Percentiles rank a stretch among this genome's conserved stretches.
These are phyloP conservation scores for Calonectria pteridis DNA, from an alignment of 2,329 filamentous ascomycete genomes.

Conservation along the genomic window DNA sequence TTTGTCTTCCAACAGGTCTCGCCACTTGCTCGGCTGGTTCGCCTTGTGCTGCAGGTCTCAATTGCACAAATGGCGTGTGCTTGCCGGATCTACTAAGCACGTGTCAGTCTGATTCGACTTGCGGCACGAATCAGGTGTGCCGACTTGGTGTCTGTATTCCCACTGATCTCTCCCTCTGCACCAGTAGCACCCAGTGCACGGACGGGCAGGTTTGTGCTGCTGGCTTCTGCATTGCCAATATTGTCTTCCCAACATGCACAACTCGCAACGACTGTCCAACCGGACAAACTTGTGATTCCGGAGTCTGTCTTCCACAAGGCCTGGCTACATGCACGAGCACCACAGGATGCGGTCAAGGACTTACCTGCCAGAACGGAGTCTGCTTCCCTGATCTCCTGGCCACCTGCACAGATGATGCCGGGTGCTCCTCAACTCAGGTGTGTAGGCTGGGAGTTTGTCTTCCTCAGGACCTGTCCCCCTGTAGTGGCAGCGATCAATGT, in stretches of 20 bases:
- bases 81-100: not conserved
- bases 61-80: not conserved
- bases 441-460: slow-evolving; percentile 8
- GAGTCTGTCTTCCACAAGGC: slow-evolving; percentile 1
- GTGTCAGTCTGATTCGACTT: not conserved
- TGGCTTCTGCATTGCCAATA: slow-evolving; percentile 1
- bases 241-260: slow-evolving; percentile 1
- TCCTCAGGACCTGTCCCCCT: not conserved
- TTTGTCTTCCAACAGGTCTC: not conserved
- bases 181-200: not conserved
- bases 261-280: not conserved
- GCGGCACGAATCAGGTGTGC: not conserved
- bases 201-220: not conserved
- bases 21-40: not conserved
- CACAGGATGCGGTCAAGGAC: not conserved
- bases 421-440: not conserved
- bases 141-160: slow-evolving; percentile 5
- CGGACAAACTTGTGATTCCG: not conserved
- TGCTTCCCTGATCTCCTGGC: not conserved
- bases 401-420: not conserved
- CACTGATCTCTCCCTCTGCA: not conserved
- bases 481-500: not conserved
- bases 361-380: not conserved
- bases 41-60: not conserved
- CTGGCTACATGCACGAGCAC: not conserved